Evolutionary conservation across 2,329 filamentous ascomycete species (phyloP).

Genomic region (Fonsecaea monophora): DNA sequence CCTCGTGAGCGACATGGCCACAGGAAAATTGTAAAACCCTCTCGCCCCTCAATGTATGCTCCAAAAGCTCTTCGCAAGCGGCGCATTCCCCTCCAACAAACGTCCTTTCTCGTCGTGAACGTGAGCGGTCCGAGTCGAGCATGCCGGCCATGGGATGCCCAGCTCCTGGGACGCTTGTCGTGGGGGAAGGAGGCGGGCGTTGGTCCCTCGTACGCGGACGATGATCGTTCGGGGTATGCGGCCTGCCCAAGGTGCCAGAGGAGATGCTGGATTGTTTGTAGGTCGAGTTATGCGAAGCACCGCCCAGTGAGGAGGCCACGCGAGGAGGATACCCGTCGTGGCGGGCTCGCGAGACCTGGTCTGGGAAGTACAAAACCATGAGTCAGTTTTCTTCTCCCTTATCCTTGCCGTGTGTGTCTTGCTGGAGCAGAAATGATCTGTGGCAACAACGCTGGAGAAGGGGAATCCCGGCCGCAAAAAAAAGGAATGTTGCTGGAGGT

Average conservation of each 20-base stretch:
- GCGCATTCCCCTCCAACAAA: conserved; percentile 95
- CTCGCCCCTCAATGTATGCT: conserved; percentile 93
- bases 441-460: not conserved
- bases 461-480: not conserved
- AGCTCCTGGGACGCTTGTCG: conserved; percentile 35
- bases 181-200: conserved; percentile 32
- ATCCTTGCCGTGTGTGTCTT: conserved; percentile 15
- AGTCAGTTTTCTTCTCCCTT: conserved; percentile 27
- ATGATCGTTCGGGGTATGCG: conserved; percentile 31
- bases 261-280: conserved; percentile 40
- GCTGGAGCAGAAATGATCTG: conserved; percentile 2
- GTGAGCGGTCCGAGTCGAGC: conserved; percentile 77
- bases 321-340: conserved; percentile 34
- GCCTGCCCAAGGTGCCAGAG: conserved; percentile 33
- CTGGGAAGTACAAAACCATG: conserved; percentile 35
- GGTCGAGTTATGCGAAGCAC: conserved; percentile 19
- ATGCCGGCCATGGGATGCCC: conserved; percentile 62
- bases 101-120: conserved; percentile 85
- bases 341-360: conserved; percentile 34
- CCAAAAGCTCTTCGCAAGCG: conserved; percentile 94
- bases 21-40: conserved; percentile 95
- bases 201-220: conserved; percentile 33
- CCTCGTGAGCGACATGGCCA: conserved; percentile 95
- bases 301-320: conserved; percentile 29
- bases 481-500: conserved; percentile 22